Base-by-base conservation (phyloP, 1,284 basidiomycete species). In the Sporisorium exsertum region DNA sequence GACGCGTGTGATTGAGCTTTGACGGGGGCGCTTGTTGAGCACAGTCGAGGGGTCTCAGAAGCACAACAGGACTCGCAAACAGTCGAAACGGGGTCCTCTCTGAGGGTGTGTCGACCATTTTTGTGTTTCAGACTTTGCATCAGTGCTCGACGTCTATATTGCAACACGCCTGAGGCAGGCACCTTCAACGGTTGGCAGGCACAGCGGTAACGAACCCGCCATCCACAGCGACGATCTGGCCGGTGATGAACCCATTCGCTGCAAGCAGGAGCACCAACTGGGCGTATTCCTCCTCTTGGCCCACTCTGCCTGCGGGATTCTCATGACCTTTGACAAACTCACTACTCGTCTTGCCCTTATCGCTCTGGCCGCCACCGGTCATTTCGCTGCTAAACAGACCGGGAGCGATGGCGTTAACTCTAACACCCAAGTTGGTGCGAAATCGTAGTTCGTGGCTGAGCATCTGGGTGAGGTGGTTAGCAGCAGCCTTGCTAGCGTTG, bases 371-470 rank as follows among this genome's bases (percentile, higher is more conserved):
- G 0, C 59, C 69, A 15, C 68, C 45, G 1, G 81, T 82, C 81
- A 82, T 81, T 54, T 83, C 81, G 2, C 46, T 54, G 5, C 67
- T 46, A 58, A 82, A 83, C 33, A 82, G 50, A 0, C 81, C 81
- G 0, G 81, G 81, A 3, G 79, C 79, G 20, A 83, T 72, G 15
- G 80, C 77, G 58, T 82, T 82, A 26, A 82, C 76, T 15, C 80
- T 35, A 0, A 83, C 40, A 3, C 45, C 54, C 0, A 67, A 20
- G 20, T 71, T 63, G 50, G 60, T n/a, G 18, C 58, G 27, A 54
- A 80, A 83, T 9, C 61, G 26, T 5, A 83, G 55, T 50, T 81
- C 81, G 64, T 83, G 72, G 0, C 75, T 24, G 0, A 83, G 58
- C 79, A 82, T 81, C 22, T 58, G 54, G 2, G 80, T 81, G 3